Evolutionary conservation across 306 rosid genomes (phyloP).

Genomic region (Glycyrrhiza uralensis): DNA sequence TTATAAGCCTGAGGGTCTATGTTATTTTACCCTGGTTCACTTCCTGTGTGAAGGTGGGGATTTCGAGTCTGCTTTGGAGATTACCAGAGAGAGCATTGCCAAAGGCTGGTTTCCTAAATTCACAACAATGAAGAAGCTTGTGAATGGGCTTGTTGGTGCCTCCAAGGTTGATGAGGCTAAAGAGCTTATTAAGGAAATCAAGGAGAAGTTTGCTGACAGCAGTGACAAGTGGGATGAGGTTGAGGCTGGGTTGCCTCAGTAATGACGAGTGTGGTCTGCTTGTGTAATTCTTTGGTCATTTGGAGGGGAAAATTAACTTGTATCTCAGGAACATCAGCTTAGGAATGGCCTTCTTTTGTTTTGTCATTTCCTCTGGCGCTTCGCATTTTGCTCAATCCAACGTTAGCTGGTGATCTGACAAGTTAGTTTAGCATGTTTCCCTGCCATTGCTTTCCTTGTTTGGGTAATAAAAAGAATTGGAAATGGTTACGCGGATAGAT

Average conservation of each 20-base stretch:
- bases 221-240: conserved; percentile 62
- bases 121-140: conserved; percentile 57
- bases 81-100: conserved; percentile 57
- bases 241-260: conserved; percentile 64
- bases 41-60: conserved; percentile 53
- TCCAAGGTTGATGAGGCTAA: conserved; percentile 59
- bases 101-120: conserved; percentile 73
- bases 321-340: not conserved
- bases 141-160: conserved; percentile 60
- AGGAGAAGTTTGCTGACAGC: conserved; percentile 54
- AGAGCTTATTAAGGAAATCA: conserved; percentile 53
- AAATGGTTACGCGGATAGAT: not conserved
- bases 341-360: conserved; percentile 17
- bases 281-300: not conserved
- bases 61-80: conserved; percentile 45
- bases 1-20: conserved; percentile 33
- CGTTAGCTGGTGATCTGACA: not conserved
- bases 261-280: conserved; percentile 9
- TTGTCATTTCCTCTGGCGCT: not conserved
- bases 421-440: not conserved
- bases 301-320: conserved; percentile 14
- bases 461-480: conserved; percentile 16
- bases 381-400: not conserved
- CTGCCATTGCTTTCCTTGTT: not conserved
- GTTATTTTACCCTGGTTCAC: conserved; percentile 54